phyloP scores from a whole-genome alignment of 306 rosid genomes.

The Begonia peltatifolia region DNA sequence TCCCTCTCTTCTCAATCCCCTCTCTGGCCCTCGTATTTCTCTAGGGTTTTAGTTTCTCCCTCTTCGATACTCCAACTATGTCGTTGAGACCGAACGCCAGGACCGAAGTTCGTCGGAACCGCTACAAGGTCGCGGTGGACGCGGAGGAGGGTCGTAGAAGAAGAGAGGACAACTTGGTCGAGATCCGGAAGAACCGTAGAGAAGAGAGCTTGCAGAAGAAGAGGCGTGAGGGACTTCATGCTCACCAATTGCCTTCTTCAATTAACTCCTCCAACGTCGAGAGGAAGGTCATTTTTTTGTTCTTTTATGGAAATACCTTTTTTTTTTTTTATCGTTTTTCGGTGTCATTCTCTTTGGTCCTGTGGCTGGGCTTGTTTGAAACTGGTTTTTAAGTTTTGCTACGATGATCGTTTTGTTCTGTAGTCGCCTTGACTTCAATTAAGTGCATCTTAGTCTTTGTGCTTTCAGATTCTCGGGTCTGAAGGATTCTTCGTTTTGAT shows the following conservation, averaged over 20 bases:
- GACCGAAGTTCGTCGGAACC: conserved; percentile 2
- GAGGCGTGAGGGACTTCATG: background rate
- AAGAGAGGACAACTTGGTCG: background rate
- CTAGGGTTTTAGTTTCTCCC: background rate
- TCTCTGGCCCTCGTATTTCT: background rate
- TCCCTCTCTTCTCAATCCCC: background rate
- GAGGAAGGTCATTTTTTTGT: background rate
- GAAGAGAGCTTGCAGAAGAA: conserved; percentile 1
- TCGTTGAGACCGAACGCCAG: background rate
- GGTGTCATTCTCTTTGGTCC: background rate
- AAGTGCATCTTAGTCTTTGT: too few species aligned
- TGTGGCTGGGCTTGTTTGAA: background rate
- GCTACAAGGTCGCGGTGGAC: conserved; percentile 2
- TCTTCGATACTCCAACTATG: background rate
- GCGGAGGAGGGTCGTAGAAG: background rate
- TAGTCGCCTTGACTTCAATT: too few species aligned
- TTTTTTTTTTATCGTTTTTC: too few species aligned
- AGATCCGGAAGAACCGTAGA: conserved; percentile 1
- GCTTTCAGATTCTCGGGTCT: too few species aligned
- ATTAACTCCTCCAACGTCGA: background rate
- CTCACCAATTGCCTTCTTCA: background rate
- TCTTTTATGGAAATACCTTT: background rate
- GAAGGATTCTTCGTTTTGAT: too few species aligned
- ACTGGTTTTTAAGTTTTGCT: background rate
- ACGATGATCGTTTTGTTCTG: too few species aligned